Conservation (phyloP, 805 yeast genomes). For the Myxozyma lipomycoides region DNA sequence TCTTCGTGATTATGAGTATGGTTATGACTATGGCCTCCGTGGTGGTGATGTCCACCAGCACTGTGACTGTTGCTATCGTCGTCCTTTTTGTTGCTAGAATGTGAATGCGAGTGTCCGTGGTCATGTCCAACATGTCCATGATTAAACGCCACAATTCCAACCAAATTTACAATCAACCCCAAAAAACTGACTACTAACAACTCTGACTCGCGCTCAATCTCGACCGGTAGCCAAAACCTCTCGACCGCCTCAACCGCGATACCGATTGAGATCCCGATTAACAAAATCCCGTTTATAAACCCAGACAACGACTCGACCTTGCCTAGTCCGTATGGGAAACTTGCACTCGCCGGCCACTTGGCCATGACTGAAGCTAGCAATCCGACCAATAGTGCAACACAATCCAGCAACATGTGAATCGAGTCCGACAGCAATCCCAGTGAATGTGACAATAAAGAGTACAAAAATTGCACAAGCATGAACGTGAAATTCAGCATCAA, state of each 20-base stretch:
- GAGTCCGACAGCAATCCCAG: slow-evolving; percentile 89
- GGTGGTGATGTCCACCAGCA: slow-evolving; percentile 27
- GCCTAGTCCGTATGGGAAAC: slow-evolving; percentile 79
- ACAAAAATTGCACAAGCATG: slow-evolving; percentile 89
- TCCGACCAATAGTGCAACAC: slow-evolving; percentile 85
- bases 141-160: slow-evolving; percentile 91
- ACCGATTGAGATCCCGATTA: slow-evolving; percentile 84
- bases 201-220: slow-evolving; percentile 74
- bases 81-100: background rate
- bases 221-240: slow-evolving; percentile 72
- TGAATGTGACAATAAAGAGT: slow-evolving; percentile 89
- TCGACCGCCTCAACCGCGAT: slow-evolving; percentile 83
- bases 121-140: slow-evolving; percentile 64
- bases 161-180: slow-evolving; percentile 82
- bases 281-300: slow-evolving; percentile 85
- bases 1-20: slow-evolving; percentile 33
- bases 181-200: slow-evolving; percentile 75
- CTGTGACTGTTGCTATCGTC: slow-evolving; percentile 24
- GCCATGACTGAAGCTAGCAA: slow-evolving; percentile 73
- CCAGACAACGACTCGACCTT: slow-evolving; percentile 91
- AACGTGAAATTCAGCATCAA: slow-evolving; percentile 80
- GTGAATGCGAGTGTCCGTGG: background rate
- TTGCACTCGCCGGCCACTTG: slow-evolving; percentile 56
- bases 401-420: slow-evolving; percentile 93
- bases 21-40: slow-evolving; percentile 36